Percentiles rank a stretch among this genome's conserved stretches.
Evolutionary conservation across 345 rosid species (phyloP).

Genomic region (Capsella bursapastoris): DNA sequence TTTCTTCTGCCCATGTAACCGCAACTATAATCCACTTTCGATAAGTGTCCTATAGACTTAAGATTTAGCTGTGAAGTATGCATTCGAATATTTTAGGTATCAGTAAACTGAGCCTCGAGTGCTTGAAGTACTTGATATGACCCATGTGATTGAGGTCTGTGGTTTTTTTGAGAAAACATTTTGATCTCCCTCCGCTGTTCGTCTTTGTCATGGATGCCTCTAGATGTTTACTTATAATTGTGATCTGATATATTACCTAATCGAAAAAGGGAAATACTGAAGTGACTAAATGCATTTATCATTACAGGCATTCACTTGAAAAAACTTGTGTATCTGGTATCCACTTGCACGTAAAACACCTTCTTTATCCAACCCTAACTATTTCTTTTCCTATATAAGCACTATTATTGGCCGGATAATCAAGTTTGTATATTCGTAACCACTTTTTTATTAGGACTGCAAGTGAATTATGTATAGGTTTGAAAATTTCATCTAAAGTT

Average conservation of each 20-base stretch:
- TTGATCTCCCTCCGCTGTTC: neutral
- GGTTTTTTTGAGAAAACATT: neutral
- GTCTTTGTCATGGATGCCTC: conserved; percentile 21
- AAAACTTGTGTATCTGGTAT: conserved; percentile 22
- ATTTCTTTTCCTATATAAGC: neutral
- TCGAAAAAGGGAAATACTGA: neutral
- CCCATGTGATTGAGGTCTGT: neutral
- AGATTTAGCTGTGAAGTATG: conserved; percentile 13
- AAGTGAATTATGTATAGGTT: neutral
- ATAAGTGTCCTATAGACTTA: neutral
- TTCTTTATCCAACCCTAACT: conserved; percentile 3
- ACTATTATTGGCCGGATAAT: neutral
- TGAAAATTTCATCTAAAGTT: conserved; percentile 6
- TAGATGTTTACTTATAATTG: conserved; percentile 22
- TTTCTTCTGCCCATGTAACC: neutral
- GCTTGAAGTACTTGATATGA: conserved; percentile 25
- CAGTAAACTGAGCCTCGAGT: conserved; percentile 4
- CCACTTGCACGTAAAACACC: conserved; percentile 11
- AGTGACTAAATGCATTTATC: neutral
- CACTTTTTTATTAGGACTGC: neutral
- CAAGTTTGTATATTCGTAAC: neutral
- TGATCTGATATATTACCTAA: neutral
- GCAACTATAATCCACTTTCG: neutral
- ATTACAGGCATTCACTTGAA: conserved; percentile 2
- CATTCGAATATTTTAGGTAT: conserved; percentile 9